Evolutionary conservation across 139 green algal genomes (phyloP).

Genomic region (Pedinophyceae sp.): DNA sequence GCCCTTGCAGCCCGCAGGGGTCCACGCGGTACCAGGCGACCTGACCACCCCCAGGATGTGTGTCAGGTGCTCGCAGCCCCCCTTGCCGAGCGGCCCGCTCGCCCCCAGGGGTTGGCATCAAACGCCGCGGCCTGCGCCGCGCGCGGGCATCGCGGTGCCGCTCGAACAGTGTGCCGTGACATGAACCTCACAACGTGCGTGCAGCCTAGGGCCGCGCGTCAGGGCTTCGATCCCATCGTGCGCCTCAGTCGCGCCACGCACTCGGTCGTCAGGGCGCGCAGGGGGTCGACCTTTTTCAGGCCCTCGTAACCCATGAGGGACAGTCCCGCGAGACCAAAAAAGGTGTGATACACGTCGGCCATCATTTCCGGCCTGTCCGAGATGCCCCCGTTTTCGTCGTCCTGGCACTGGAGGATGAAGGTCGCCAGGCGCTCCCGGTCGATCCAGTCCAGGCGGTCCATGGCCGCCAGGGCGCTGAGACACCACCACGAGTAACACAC

Average conservation of each 20-base stretch:
- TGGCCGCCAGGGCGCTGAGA: conserved; percentile 73
- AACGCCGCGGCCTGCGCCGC: no score
- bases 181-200: no score
- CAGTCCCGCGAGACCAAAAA: conserved; percentile 90
- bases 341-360: conserved; percentile 96
- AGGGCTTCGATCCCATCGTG: no score
- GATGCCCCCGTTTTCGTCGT: conserved; percentile 86
- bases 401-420: conserved; percentile 87
- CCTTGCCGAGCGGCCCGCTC: no score
- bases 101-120: no score
- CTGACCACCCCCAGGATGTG: no score
- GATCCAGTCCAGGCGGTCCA: conserved; percentile 85
- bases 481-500: conserved; percentile 98
- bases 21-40: no score
- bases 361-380: conserved; percentile 87
- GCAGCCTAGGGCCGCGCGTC: no score
- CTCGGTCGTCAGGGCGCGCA: conserved; percentile 63
- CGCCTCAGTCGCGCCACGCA: conserved; percentile 32
- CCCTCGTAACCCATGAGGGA: conserved; percentile 60
- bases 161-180: no score
- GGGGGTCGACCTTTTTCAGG: conserved; percentile 64
- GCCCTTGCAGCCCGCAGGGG: no score
- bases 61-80: no score
- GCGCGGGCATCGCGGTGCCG: no score
- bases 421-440: conserved; percentile 46